Percentiles rank a stretch among this genome's conserved stretches.
These are phyloP conservation scores for Asclepias syriaca DNA, from an alignment of 257 asterid species.

Conservation along the genomic window DNA sequence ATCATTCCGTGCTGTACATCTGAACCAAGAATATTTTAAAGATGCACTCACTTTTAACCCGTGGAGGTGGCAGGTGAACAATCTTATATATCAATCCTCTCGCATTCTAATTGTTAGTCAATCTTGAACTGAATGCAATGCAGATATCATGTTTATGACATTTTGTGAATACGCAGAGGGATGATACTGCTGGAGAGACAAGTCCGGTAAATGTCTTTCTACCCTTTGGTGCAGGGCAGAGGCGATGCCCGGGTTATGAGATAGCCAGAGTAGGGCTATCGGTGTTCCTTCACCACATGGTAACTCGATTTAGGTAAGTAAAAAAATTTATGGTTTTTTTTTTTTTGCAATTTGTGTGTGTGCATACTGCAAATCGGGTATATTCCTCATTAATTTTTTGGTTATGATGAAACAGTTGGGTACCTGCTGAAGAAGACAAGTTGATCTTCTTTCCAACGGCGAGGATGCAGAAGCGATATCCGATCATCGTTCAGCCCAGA, in stretches of 20 bases:
- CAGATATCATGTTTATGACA: neutral
- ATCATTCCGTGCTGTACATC: slow-evolving; percentile 85
- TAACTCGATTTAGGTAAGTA: slow-evolving; percentile 73
- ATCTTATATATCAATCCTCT: too few relatives aligned
- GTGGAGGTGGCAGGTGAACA: slow-evolving; percentile 90
- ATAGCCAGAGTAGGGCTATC: slow-evolving; percentile 88
- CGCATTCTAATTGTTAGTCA: too few relatives aligned
- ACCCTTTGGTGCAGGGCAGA: slow-evolving; percentile 96
- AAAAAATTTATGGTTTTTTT: too few relatives aligned
- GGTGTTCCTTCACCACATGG: slow-evolving; percentile 85
- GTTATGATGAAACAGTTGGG: slow-evolving; percentile 57
- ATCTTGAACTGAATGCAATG: too few relatives aligned
- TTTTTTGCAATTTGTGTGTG: neutral
- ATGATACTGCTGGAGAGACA: slow-evolving; percentile 32
- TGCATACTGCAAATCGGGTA: neutral
- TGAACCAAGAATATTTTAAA: slow-evolving; percentile 63
- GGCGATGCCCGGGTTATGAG: slow-evolving; percentile 98
- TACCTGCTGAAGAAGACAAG: slow-evolving; percentile 71
- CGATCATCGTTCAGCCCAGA: slow-evolving; percentile 51
- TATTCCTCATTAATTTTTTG: neutral
- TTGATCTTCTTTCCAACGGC: slow-evolving; percentile 91
- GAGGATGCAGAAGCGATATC: slow-evolving; percentile 72
- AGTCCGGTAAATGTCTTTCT: slow-evolving; percentile 40
- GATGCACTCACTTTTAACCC: slow-evolving; percentile 93
- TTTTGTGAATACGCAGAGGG: slow-evolving; percentile 6